Evolutionary conservation across 75 land plant genomes (phyloP).

Genomic region (Sequoia sempervirens): DNA sequence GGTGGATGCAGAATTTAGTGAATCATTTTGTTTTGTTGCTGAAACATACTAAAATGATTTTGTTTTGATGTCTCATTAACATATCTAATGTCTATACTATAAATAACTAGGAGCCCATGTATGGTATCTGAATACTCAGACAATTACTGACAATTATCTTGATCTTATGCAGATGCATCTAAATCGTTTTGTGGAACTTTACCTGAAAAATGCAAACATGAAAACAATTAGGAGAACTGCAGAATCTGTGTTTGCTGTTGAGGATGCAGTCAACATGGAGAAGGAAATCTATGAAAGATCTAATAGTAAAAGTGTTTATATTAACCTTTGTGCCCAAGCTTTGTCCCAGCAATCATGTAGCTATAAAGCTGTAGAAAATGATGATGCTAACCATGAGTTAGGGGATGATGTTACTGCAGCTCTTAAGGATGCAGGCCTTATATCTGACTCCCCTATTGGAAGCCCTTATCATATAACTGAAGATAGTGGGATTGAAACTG

Average conservation of each 20-base stretch:
- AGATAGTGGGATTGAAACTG: constrained; percentile 6
- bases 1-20: neutral
- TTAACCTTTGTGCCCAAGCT: constrained; percentile 87
- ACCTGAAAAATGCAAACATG: constrained; percentile 55
- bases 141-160: constrained; percentile 1
- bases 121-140: neutral
- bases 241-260: constrained; percentile 75
- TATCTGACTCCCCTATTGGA: constrained; percentile 82
- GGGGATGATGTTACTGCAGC: constrained; percentile 39
- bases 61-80: neutral
- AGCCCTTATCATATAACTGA: constrained; percentile 39
- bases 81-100: neutral
- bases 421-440: constrained; percentile 68
- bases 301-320: constrained; percentile 82
- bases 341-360: constrained; percentile 30
- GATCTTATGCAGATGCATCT: constrained; percentile 71
- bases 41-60: neutral
- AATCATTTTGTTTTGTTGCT: neutral
- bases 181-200: constrained; percentile 78
- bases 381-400: constrained; percentile 2
- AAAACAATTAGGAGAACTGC: constrained; percentile 55
- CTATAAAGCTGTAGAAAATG: constrained; percentile 14
- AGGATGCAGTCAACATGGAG: constrained; percentile 85
- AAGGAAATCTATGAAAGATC: constrained; percentile 74
- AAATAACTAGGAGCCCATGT: neutral